phyloP scores from a whole-genome alignment of 352 stramenopile species.

The Globisporangium sylvaticum region DNA sequence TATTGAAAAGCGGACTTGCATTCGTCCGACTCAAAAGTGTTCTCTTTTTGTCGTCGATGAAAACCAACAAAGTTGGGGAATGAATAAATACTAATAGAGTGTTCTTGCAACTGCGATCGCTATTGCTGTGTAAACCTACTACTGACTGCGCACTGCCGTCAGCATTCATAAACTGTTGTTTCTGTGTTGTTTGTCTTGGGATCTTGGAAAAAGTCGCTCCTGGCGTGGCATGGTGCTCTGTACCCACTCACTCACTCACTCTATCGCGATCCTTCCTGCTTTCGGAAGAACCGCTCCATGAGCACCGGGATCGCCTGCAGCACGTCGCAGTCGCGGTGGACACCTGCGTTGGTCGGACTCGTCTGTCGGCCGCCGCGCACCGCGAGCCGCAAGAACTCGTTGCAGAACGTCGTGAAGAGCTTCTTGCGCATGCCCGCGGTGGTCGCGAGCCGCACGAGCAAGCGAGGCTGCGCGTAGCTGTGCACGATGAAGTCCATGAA shows the following conservation, averaged over 20 bases:
- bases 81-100: too few relatives aligned
- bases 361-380: neutral
- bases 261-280: neutral
- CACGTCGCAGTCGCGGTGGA: neutral
- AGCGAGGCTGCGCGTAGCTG: conserved; percentile 27
- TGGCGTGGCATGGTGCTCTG: too few relatives aligned
- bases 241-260: too few relatives aligned
- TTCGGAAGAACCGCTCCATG: conserved; percentile 5
- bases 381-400: conserved; percentile 21
- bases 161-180: neutral
- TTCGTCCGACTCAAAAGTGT: too few relatives aligned
- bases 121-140: neutral
- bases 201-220: too few relatives aligned
- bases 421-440: conserved; percentile 11
- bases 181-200: too few relatives aligned
- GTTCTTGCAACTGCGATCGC: neutral
- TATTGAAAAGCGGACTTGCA: too few relatives aligned
- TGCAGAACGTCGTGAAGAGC: conserved; percentile 13
- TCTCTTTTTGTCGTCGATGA: too few relatives aligned
- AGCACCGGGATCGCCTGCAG: neutral
- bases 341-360: neutral
- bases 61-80: too few relatives aligned
- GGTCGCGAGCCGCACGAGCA: conserved; percentile 11
- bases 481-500: conserved; percentile 41
- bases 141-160: neutral